These are phyloP conservation scores for Blastobotrys persicus DNA, from an alignment of 1,139 yeast species.

Conservation along the genomic window DNA sequence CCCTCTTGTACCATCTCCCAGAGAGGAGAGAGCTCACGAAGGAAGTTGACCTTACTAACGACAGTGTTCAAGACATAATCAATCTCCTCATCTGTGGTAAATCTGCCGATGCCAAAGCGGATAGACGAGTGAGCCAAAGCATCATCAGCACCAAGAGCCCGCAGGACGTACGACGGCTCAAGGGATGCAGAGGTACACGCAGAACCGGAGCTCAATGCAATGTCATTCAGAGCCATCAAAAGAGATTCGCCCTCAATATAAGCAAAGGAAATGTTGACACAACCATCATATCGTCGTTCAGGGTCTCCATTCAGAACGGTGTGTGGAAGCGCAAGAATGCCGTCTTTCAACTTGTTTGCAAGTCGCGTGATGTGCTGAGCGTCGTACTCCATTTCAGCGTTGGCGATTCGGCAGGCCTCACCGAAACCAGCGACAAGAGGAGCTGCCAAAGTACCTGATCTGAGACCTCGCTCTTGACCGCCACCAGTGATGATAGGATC, in stretches of 20 bases:
- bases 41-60: conserved; percentile 80
- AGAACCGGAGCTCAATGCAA: conserved; percentile 95
- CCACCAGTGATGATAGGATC: conserved; percentile 97
- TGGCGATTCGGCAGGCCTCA: conserved; percentile 88
- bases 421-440: conserved; percentile 96
- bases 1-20: conserved; percentile 99
- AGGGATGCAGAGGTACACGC: conserved; percentile 98
- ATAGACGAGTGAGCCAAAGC: conserved; percentile 97
- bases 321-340: conserved; percentile 78
- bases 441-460: conserved; percentile 96
- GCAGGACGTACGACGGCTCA: conserved; percentile 95
- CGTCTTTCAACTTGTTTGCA: conserved; percentile 68
- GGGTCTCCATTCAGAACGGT: conserved; percentile 87
- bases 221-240: conserved; percentile 94
- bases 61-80: conserved; percentile 91
- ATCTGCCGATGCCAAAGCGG: conserved; percentile 95
- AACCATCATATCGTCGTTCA: conserved; percentile 75
- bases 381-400: conserved; percentile 72
- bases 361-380: conserved; percentile 63
- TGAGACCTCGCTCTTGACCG: conserved; percentile 97
- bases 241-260: conserved; percentile 97
- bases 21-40: conserved; percentile 89
- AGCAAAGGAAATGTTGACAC: conserved; percentile 95
- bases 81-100: conserved; percentile 93
- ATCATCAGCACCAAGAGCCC: conserved; percentile 96